Percentiles rank a stretch among this genome's conserved stretches.
Evolutionary conservation across 1,284 basidiomycete genomes (phyloP).

Genomic region (Ganoderma leucocontextum): DNA sequence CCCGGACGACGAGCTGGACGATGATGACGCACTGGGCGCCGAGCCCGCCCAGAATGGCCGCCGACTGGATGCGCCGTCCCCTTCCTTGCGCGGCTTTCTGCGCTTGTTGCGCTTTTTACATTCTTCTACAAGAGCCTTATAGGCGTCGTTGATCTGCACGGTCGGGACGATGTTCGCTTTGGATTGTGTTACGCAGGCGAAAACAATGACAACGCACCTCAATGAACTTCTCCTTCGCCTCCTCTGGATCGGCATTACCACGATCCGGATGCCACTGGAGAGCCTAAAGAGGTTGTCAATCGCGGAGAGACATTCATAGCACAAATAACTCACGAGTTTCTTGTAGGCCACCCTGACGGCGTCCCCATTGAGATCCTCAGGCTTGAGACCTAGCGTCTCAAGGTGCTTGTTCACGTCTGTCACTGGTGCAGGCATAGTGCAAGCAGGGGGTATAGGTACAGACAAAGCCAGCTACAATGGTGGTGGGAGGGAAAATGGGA

Average conservation of each 20-base stretch:
- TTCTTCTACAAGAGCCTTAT: constrained; percentile 35
- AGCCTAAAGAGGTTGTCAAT: constrained; percentile 55
- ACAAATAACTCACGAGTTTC: constrained; percentile 64
- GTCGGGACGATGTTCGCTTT: neutral
- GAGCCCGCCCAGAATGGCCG: constrained; percentile 29
- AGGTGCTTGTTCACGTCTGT: constrained; percentile 41
- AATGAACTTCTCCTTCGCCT: constrained; percentile 78
- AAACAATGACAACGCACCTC: constrained; percentile 53
- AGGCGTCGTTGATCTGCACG: constrained; percentile 41
- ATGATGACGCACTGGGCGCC: constrained; percentile 29
- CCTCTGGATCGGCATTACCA: constrained; percentile 64
- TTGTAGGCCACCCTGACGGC: constrained; percentile 90
- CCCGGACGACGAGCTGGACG: constrained; percentile 23
- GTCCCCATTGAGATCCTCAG: constrained; percentile 55
- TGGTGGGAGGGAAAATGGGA: constrained; percentile 9
- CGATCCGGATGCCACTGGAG: constrained; percentile 94
- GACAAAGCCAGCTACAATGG: constrained; percentile 17
- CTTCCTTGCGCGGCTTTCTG: constrained; percentile 23
- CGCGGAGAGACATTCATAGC: constrained; percentile 18
- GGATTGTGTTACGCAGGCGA: constrained; percentile 8
- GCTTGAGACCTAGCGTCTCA: constrained; percentile 39
- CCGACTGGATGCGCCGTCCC: constrained; percentile 19
- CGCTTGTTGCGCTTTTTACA: constrained; percentile 33
- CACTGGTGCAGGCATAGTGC: constrained; percentile 28
- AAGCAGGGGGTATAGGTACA: constrained; percentile 27